Conservation (phyloP, 2,329 filamentous ascomycete species). For the Falciphora oryzae region DNA sequence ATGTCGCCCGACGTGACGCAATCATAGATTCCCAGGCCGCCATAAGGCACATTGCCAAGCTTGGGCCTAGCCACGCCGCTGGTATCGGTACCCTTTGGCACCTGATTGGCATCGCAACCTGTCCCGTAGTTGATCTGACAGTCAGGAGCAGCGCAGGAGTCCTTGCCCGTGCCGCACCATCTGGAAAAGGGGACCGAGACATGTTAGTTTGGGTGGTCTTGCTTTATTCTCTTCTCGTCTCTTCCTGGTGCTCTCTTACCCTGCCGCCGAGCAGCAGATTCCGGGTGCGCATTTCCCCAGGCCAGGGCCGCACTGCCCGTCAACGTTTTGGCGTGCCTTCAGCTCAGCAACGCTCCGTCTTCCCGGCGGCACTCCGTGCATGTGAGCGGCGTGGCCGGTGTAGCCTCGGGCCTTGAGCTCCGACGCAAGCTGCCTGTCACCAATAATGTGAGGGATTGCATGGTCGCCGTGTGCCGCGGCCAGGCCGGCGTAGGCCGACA, state of each 20-base stretch:
- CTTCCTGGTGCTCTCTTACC: conserved; percentile 17
- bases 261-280: conserved; percentile 29
- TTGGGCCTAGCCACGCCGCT: conserved; percentile 44
- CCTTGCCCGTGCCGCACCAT: conserved; percentile 47
- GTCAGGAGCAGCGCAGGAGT: conserved; percentile 56
- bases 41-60: conserved; percentile 49
- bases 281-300: conserved; percentile 25
- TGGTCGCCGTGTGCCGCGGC: conserved; percentile 21
- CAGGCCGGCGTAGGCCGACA: conserved; percentile 21
- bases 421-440: conserved; percentile 22
- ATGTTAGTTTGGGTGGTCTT: conserved; percentile 13
- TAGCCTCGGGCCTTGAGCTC: conserved; percentile 15
- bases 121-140: conserved; percentile 58
- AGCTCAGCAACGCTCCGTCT: conserved; percentile 5
- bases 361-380: neutral
- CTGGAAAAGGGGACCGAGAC: conserved; percentile 21
- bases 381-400: neutral
- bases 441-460: conserved; percentile 22
- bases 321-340: conserved; percentile 16
- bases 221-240: neutral
- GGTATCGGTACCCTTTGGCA: conserved; percentile 50
- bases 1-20: conserved; percentile 53
- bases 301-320: conserved; percentile 22
- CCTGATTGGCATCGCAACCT: conserved; percentile 53
- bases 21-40: conserved; percentile 49